phyloP scores from a whole-genome alignment of 2,329 filamentous ascomycete genomes.

The Aspergillus carbonarius region DNA sequence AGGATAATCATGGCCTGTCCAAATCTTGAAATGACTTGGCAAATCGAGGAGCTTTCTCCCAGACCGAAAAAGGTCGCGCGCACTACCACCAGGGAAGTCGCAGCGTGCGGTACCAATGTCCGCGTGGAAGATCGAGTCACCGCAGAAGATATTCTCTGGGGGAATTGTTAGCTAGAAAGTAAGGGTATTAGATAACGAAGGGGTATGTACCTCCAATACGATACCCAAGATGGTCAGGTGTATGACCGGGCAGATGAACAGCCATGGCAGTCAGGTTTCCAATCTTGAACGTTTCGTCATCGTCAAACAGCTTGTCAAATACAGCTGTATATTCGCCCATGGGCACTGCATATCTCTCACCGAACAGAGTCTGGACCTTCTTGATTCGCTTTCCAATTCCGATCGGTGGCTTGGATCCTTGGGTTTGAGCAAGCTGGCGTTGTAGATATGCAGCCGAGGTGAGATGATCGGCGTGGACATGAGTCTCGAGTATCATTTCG shows the following conservation, averaged over 20 bases:
- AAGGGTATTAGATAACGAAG: too few species aligned
- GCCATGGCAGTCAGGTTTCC: constrained; percentile 51
- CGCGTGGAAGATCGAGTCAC: constrained; percentile 55
- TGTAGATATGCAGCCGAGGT: constrained; percentile 61
- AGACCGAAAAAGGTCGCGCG: constrained; percentile 47
- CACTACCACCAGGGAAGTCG: constrained; percentile 56
- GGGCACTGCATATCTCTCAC: constrained; percentile 50
- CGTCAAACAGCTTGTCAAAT: constrained; percentile 57
- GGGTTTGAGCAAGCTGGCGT: constrained; percentile 36
- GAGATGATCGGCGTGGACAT: constrained; percentile 61
- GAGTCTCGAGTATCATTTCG: constrained; percentile 58
- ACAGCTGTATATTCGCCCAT: constrained; percentile 46
- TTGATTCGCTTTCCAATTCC: constrained; percentile 59
- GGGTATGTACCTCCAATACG: constrained; percentile 47
- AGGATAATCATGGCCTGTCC: constrained; percentile 58
- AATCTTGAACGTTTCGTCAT: constrained; percentile 56
- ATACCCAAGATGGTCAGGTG: constrained; percentile 64
- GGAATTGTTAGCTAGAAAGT: not conserved
- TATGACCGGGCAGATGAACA: constrained; percentile 63
- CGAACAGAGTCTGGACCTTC: constrained; percentile 56
- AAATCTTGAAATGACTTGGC: constrained; percentile 49
- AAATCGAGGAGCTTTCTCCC: constrained; percentile 46
- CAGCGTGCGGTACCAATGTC: constrained; percentile 56
- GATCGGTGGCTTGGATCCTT: constrained; percentile 46
- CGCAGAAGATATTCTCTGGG: constrained; percentile 52